Percentiles rank a stretch among this genome's conserved stretches.
phyloP scores from a whole-genome alignment of 2,329 filamentous ascomycete species.

The Hypoxylon sp. region DNA sequence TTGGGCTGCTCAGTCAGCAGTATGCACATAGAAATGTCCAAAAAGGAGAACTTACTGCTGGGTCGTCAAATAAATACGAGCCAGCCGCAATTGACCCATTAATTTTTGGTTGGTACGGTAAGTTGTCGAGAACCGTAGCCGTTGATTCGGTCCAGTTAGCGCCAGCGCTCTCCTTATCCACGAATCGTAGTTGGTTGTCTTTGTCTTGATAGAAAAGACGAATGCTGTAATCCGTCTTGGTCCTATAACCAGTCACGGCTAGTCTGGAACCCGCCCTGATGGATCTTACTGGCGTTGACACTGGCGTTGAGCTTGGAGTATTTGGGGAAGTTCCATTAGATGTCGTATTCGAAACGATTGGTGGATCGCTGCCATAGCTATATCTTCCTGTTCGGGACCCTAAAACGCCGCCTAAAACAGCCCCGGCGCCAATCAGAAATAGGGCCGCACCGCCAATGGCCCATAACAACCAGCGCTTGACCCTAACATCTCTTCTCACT shows the following conservation, averaged over 20 bases:
- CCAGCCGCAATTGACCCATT: slow-evolving; percentile 45
- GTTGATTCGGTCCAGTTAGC: slow-evolving; percentile 44
- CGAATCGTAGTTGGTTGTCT: slow-evolving; percentile 44
- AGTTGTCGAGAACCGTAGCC: slow-evolving; percentile 32
- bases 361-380: not conserved
- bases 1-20: slow-evolving; percentile 42
- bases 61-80: slow-evolving; percentile 37
- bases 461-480: slow-evolving; percentile 41
- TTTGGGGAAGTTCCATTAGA: slow-evolving; percentile 25
- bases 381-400: slow-evolving; percentile 19
- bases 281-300: slow-evolving; percentile 20
- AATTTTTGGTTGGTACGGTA: slow-evolving; percentile 41
- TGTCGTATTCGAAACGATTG: slow-evolving; percentile 19
- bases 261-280: slow-evolving; percentile 45
- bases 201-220: slow-evolving; percentile 47
- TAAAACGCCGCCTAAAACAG: slow-evolving; percentile 42
- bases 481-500: slow-evolving; percentile 17
- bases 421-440: slow-evolving; percentile 36
- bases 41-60: slow-evolving; percentile 38
- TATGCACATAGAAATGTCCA: not conserved
- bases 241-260: slow-evolving; percentile 46
- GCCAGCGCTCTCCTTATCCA: slow-evolving; percentile 39
- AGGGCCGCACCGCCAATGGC: slow-evolving; percentile 30
- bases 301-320: slow-evolving; percentile 12
- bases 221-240: slow-evolving; percentile 40